Evolutionary conservation across 352 stramenopile genomes (phyloP), one percentile per base, ranked within the genome.

Genomic region (Hyaloperonospora arabidopsidis): DNA sequence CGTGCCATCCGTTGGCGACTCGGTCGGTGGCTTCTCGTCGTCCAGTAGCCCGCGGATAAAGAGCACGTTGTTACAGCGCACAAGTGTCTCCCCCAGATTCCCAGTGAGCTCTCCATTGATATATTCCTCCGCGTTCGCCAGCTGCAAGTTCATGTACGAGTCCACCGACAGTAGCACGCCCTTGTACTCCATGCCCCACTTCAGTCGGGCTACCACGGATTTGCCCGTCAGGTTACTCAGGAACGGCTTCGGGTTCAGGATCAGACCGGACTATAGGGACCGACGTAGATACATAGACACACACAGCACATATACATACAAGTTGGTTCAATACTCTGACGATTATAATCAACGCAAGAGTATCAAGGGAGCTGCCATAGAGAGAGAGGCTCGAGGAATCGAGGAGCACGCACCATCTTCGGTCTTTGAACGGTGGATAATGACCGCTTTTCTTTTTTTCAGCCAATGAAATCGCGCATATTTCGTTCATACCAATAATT

Each of bases 161-260:
- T 99, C 97, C 15, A 97, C 89, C 2, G 90, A 97, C 36, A 96
- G 70, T 51, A 95, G 76, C 32, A 92, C 67, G 56, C 87, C 97
- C 71, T 98, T 96, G 76, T 99, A 99, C 76, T 99, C 96, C 89
- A 98, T 98, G 28, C 96, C 96, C 97, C 96, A 99, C 79, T 99
- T 99, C 51, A 99, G 86, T 58, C 97, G 96, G 48, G 98, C 95
- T 61, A 97, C 84, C 34, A 99, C 93, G 17, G 75, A 60, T 67
- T 98, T 98, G 25, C 96, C 97, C 15, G 89, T 97, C 44, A 98
- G 82, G 39, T 93, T 88, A 29, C 84, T 90, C 57, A 98, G 80
- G 71, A 97, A 98, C 41, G 93, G 93, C 78, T 98, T 98, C 4
- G 93, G 93, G 74, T 97, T 97, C 48, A 97, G 72, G 59, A 97